These are phyloP conservation scores for Coemansia sp. DNA, from an alignment of 192 early-diverging fungal genomes.

Conservation along the genomic window DNA sequence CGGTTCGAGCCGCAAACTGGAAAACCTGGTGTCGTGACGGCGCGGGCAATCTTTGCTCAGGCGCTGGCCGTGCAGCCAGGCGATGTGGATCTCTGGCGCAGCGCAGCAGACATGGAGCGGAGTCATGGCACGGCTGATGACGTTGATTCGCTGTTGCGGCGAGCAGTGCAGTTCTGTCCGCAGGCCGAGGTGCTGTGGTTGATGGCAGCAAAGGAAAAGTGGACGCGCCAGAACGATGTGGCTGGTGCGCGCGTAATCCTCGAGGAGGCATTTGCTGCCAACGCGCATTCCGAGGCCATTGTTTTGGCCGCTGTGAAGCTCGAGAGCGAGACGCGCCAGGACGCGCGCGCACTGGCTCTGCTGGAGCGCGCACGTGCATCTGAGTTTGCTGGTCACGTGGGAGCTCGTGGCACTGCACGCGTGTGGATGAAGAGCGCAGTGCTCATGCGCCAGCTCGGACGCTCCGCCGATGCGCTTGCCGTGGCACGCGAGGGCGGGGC, in stretches of 20 bases:
- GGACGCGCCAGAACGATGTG: conserved; percentile 74
- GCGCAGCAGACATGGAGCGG: conserved; percentile 86
- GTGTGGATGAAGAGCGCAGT: conserved; percentile 97
- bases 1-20: conserved; percentile 57
- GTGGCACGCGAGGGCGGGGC: conserved; percentile 66
- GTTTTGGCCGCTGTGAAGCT: conserved; percentile 96
- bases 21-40: conserved; percentile 61
- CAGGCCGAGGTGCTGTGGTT: conserved; percentile 94
- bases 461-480: conserved; percentile 64
- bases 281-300: conserved; percentile 88
- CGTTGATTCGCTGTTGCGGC: conserved; percentile 75
- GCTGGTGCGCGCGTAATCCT: conserved; percentile 81
- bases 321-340: conserved; percentile 85
- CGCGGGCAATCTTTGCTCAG: conserved; percentile 84
- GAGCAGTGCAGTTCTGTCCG: conserved; percentile 87
- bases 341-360: conserved; percentile 72
- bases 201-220: conserved; percentile 95
- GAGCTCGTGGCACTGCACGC: conserved; percentile 67
- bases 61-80: conserved; percentile 75
- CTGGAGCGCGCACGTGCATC: conserved; percentile 66
- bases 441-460: conserved; percentile 75
- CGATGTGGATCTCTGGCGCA: conserved; percentile 80
- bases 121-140: conserved; percentile 68
- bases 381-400: conserved; percentile 1
- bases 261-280: conserved; percentile 83